Evolutionary conservation across 2,329 filamentous ascomycete species (phyloP).

Genomic region (Neofusicoccum laricinum): DNA sequence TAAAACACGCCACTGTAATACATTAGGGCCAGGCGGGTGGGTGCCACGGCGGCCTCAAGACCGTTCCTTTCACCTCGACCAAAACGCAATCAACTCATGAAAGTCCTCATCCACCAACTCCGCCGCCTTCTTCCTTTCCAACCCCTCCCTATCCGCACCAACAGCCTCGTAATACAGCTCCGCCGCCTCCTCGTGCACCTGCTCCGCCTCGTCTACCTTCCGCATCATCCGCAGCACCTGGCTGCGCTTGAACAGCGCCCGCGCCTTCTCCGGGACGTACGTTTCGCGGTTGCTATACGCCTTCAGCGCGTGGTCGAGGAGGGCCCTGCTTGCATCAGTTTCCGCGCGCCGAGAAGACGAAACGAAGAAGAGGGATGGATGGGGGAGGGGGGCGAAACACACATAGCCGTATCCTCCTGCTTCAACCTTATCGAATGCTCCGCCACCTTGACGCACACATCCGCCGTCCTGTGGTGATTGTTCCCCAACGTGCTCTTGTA

Average conservation of each 20-base stretch:
- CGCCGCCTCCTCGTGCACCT: not conserved
- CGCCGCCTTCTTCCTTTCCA: not conserved
- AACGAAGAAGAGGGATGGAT: not conserved
- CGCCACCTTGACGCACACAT: conserved; percentile 18
- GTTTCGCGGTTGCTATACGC: not conserved
- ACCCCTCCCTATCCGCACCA: not conserved
- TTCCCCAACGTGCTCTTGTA: conserved; percentile 17
- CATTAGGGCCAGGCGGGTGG: too few relatives aligned
- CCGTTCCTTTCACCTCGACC: not conserved
- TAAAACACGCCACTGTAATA: too few relatives aligned
- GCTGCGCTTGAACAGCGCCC: conserved; percentile 1
- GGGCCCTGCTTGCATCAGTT: not conserved
- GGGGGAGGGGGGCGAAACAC: not conserved
- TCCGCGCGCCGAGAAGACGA: not conserved
- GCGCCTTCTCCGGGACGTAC: conserved; percentile 11
- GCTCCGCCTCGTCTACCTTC: not conserved
- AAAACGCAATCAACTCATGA: not conserved
- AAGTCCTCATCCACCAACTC: not conserved
- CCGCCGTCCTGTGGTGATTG: conserved; percentile 20
- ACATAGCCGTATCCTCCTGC: not conserved
- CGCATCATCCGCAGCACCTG: not conserved
- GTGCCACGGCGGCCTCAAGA: too few relatives aligned
- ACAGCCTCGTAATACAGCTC: not conserved
- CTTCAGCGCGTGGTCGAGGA: not conserved
- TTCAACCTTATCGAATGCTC: conserved; percentile 9